phyloP scores from a whole-genome alignment of 208 protist genomes.

The Acanthamoeba triangularis region DNA sequence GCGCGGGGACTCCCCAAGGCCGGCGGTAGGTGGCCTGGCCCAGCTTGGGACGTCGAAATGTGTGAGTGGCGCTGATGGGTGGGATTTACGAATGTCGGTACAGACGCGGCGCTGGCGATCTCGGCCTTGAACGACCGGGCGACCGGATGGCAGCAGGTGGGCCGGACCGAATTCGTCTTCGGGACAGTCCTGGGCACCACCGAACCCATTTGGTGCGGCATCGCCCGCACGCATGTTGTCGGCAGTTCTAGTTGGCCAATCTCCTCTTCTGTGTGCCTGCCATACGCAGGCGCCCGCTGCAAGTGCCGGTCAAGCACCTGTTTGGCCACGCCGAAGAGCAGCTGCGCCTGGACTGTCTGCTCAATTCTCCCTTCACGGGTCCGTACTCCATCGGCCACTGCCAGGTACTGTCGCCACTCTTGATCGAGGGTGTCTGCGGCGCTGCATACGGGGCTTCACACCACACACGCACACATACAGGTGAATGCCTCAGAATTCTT shows the following conservation, averaged over 20 bases:
- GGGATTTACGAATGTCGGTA: background rate
- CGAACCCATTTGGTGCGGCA: slow-evolving; percentile 22
- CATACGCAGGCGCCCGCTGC: slow-evolving; percentile 17
- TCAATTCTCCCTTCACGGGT: slow-evolving; percentile 30
- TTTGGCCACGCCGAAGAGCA: background rate
- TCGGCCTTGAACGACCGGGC: background rate
- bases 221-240: background rate
- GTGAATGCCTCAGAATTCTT: background rate
- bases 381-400: slow-evolving; percentile 21
- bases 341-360: background rate
- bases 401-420: background rate
- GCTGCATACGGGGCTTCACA: too few relatives aligned
- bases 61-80: background rate
- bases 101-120: slow-evolving; percentile 26
- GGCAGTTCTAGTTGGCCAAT: background rate
- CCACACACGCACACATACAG: background rate
- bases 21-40: background rate
- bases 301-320: slow-evolving; percentile 7
- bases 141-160: slow-evolving; percentile 5
- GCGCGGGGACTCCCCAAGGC: slow-evolving; percentile 35
- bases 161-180: slow-evolving; percentile 50
- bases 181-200: slow-evolving; percentile 47
- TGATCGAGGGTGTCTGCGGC: background rate
- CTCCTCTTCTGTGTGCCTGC: background rate
- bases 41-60: background rate